A percentile compares a stretch with the other conserved stretches of the same genome.
These are phyloP conservation scores for Fragilariopsis cylindrus DNA, from an alignment of 108 stramenopile species.

Conservation along the genomic window DNA sequence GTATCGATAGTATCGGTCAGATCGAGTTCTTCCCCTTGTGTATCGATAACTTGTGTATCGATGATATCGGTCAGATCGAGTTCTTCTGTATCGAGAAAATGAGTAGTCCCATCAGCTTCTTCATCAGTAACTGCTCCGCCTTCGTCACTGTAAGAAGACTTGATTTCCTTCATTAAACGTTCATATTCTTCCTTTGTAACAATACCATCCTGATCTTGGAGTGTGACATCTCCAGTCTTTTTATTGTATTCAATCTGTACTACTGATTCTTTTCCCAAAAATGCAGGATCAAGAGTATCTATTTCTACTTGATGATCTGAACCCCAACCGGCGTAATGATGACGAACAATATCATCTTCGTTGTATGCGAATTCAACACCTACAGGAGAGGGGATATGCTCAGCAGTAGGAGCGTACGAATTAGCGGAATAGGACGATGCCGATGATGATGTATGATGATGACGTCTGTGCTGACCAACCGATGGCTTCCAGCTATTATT, in stretches of 20 bases:
- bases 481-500: constrained; percentile 20
- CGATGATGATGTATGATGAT: neutral
- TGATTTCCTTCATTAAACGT: neutral
- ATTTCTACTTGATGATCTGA: neutral
- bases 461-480: neutral
- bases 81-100: constrained; percentile 11
- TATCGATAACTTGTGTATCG: neutral
- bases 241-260: constrained; percentile 17
- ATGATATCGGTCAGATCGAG: constrained; percentile 17
- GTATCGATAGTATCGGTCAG: constrained; percentile 11
- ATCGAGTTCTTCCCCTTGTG: constrained; percentile 14
- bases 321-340: constrained; percentile 6
- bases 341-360: constrained; percentile 7
- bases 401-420: constrained; percentile 6
- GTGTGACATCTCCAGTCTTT: constrained; percentile 14
- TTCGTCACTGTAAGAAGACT: neutral
- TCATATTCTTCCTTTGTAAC: constrained; percentile 13
- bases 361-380: neutral
- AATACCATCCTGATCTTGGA: constrained; percentile 8
- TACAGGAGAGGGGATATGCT: neutral
- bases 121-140: neutral
- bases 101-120: neutral
- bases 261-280: neutral
- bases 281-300: neutral
- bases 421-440: neutral